These are phyloP conservation scores for Plectosphaerella plurivora DNA, from an alignment of 2,329 filamentous ascomycete genomes.

Conservation along the genomic window DNA sequence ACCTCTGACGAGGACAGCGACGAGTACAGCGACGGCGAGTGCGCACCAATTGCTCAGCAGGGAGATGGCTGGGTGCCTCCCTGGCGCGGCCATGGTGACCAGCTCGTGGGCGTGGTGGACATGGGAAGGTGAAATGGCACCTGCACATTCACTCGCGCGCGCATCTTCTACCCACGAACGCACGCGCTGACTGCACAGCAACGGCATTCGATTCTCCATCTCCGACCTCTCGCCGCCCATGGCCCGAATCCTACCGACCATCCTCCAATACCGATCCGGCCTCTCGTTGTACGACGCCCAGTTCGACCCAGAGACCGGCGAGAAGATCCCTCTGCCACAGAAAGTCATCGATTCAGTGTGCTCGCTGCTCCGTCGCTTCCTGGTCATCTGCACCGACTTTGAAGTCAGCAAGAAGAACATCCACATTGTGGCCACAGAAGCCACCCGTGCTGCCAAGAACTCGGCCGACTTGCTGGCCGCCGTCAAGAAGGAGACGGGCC, in stretches of 20 bases:
- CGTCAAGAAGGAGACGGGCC: slow-evolving; percentile 53
- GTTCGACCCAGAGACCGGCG: slow-evolving; percentile 22
- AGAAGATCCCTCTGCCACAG: slow-evolving; percentile 23
- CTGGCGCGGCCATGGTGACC: slow-evolving; percentile 22
- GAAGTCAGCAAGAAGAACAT: slow-evolving; percentile 17
- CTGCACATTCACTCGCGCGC: background rate
- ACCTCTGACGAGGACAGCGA: background rate
- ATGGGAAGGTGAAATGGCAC: slow-evolving; percentile 27
- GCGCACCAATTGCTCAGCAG: background rate
- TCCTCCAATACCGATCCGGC: slow-evolving; percentile 23
- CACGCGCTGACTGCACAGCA: slow-evolving; percentile 33
- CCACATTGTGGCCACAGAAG: slow-evolving; percentile 25
- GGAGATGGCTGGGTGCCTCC: slow-evolving; percentile 10
- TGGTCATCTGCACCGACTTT: slow-evolving; percentile 22
- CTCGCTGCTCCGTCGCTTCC: slow-evolving; percentile 19
- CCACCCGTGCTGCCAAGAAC: slow-evolving; percentile 23
- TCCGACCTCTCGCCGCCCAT: slow-evolving; percentile 36
- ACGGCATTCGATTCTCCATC: slow-evolving; percentile 70
- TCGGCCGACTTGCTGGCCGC: slow-evolving; percentile 18
- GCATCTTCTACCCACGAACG: background rate
- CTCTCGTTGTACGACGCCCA: slow-evolving; percentile 27
- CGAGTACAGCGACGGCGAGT: background rate
- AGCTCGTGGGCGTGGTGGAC: slow-evolving; percentile 28
- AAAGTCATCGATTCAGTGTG: slow-evolving; percentile 20
- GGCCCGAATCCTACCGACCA: slow-evolving; percentile 54